A percentile compares a stretch with the other conserved stretches of the same genome.
phyloP scores from a whole-genome alignment of 2,329 filamentous ascomycete genomes.

The Pseudogymnoascus sp. region DNA sequence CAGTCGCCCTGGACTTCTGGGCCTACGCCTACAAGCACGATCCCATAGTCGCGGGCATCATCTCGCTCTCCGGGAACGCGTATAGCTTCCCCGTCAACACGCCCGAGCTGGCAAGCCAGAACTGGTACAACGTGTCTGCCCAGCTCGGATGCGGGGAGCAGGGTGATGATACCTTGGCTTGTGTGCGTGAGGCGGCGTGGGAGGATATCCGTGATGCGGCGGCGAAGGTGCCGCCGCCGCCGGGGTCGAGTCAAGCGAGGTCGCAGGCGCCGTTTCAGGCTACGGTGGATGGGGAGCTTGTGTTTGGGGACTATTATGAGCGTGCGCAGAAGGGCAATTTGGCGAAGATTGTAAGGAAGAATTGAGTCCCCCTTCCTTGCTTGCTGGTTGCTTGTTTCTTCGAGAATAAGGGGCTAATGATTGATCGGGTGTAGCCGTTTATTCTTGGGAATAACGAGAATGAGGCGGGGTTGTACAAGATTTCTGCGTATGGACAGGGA shows the following conservation, averaged over 20 bases:
- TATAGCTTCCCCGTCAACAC: slow-evolving; percentile 14
- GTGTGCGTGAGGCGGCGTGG: slow-evolving; percentile 14
- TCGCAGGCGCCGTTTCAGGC: slow-evolving; percentile 16
- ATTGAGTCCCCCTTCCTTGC: too few relatives aligned
- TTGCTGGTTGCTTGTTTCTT: too few relatives aligned
- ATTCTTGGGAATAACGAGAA: slow-evolving; percentile 23
- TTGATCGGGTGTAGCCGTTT: slow-evolving; percentile 10
- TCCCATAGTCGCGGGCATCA: slow-evolving; percentile 21
- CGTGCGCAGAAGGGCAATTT: slow-evolving; percentile 14
- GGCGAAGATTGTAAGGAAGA: slow-evolving; percentile 17
- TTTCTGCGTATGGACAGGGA: slow-evolving; percentile 12
- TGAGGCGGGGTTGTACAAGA: slow-evolving; percentile 22
- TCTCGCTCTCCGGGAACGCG: slow-evolving; percentile 21
- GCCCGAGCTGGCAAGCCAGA: slow-evolving; percentile 7
- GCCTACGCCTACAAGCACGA: slow-evolving; percentile 19
- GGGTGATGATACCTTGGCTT: slow-evolving; percentile 12
- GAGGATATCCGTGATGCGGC: slow-evolving; percentile 15
- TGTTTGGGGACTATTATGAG: slow-evolving; percentile 14
- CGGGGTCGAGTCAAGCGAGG: slow-evolving; percentile 9
- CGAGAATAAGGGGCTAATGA: neutral
- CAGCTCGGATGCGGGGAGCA: slow-evolving; percentile 18
- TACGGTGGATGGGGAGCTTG: slow-evolving; percentile 14
- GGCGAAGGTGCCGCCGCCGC: slow-evolving; percentile 12
- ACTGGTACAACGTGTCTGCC: slow-evolving; percentile 17
- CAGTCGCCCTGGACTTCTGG: slow-evolving; percentile 20